Evolutionary conservation across 306 rosid genomes (phyloP), one percentile per base, ranked within the genome.

Genomic region (Bauhinia variegata): DNA sequence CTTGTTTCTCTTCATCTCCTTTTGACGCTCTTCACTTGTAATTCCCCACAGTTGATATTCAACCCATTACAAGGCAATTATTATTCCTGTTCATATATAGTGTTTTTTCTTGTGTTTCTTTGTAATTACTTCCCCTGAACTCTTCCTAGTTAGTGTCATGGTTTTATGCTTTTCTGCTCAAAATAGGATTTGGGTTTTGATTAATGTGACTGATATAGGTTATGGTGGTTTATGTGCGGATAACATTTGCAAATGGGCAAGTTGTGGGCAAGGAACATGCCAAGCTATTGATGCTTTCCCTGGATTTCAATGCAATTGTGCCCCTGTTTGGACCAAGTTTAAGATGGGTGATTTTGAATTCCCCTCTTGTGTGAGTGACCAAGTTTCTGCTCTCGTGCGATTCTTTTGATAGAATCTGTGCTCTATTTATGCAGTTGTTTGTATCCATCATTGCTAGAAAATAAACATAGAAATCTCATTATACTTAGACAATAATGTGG

Each of bases 261-360:
- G 12, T 16, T 80, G 85, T 72, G 85, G 81, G 42, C 60, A 67
- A 63, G 85, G 85, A 67, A 62, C 55, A 76, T 80, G 85, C 41
- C 53, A 60, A 1, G 13, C 57, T 19, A 0, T n/a, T 7, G 5
- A 1, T 11, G 70, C 5, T 3, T 4, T 31, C 0, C 3, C 36
- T 2, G 59, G 58, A 7, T 72, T 49, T 38, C 8, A 3, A 17
- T 80, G 85, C 64, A 67, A 76, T 7, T 80, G 85, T 69, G 67
- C 62, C 4, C 6, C 70, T 76, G 85, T 79, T 19, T 80, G 85
- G 85, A 72, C 38, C 41, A 76, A 50, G 8, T 0, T 58, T 18
- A 17, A 5, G 0, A 0, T 75, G 48, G 60, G 30, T 38, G 42
- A 36, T 36, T 36, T 36, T 5, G 41, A 23, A 58, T 65, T 71